A percentile compares a stretch with the other conserved stretches of the same genome.
phyloP scores from a whole-genome alignment of 2,329 filamentous ascomycete genomes.

The Alternaria sp. region DNA sequence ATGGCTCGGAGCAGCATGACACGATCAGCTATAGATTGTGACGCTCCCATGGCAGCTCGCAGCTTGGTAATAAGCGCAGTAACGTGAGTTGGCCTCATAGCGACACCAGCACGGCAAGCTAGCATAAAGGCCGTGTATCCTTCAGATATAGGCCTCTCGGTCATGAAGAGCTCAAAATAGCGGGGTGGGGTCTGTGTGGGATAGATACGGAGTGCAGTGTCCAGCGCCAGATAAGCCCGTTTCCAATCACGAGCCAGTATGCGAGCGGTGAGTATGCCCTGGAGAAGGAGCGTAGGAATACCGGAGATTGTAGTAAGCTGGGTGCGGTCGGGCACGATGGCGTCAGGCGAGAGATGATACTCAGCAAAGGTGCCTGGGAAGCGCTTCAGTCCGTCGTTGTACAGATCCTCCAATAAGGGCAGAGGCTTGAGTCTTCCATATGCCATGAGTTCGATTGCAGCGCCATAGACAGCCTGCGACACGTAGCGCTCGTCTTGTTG shows the following conservation, averaged over 20 bases:
- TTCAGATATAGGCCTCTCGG: conserved; percentile 57
- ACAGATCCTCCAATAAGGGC: conserved; percentile 56
- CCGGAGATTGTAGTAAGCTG: conserved; percentile 42
- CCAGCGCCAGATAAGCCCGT: conserved; percentile 60
- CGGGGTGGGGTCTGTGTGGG: conserved; percentile 53
- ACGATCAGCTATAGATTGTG: conserved; percentile 29
- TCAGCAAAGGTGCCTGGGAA: conserved; percentile 58
- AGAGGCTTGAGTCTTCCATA: conserved; percentile 51
- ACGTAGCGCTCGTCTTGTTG: conserved; percentile 53
- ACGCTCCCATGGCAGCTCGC: conserved; percentile 27
- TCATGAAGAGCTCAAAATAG: conserved; percentile 57
- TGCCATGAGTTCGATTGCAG: conserved; percentile 59
- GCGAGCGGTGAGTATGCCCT: conserved; percentile 59
- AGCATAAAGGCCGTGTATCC: conserved; percentile 58
- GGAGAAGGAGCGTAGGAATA: conserved; percentile 55
- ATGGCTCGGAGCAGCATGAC: conserved; percentile 48
- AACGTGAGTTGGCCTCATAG: conserved; percentile 41
- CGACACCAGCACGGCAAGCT: conserved; percentile 56
- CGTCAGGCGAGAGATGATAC: conserved; percentile 58
- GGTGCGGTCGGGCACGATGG: conserved; percentile 55
- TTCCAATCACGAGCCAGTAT: conserved; percentile 56
- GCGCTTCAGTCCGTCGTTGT: conserved; percentile 54
- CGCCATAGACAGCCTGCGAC: conserved; percentile 56
- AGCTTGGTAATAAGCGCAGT: conserved; percentile 47
- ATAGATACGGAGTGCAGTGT: conserved; percentile 58